Base-by-base conservation (phyloP, 2,329 filamentous ascomycete genomes). In the Akanthomyces lecanii region DNA sequence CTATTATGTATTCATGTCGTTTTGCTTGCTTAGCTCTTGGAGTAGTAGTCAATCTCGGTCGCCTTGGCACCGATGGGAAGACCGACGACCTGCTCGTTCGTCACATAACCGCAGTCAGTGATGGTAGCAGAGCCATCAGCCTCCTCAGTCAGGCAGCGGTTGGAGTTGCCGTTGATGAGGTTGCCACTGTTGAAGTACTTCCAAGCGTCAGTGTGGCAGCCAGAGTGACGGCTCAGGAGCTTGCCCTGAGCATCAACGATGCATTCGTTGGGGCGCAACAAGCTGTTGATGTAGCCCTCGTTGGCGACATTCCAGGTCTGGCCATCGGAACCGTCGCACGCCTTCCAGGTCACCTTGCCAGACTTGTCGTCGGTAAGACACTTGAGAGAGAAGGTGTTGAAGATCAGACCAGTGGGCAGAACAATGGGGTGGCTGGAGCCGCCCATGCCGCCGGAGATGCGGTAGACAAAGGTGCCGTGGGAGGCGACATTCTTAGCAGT, bases 331-430 rank as follows among this genome's bases (percentile, higher is more conserved):
- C 70, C 79, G 38, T 73, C 69, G 63, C 79, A 81, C 4, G 68
- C 64, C 5, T 67, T 65, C 68, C 76, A 81, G 0, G 40, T 67
- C 6, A 79, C 67, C 7, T 61, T 66, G 8, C 68, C 67, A 2
- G 67, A 64, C 42, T 44, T 55, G 60, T 65, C 47, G 5, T 73
- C 76, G 5, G 77, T 77, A 40, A 82, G 69, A 64, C 78, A 80
- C 36, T 75, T 73, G 11, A 76, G 69, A 2, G 78, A 79, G 25
- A 73, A 76, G 0, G 79, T 81, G 66, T 82, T 81, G 69, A 82
- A 81, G 55, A 82, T 76, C 67, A 79, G 75, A 5, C 80, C 81
- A 0, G 79, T 82, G 0, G 80, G 78, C 10, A 72, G 73, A 18
- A 69, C 44, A 11, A 73, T 67, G 23, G 66, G 66, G 21, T 66